Percentiles rank a stretch among this genome's conserved stretches.
phyloP scores from a whole-genome alignment of 2,329 filamentous ascomycete genomes.

The Fusarium ambrosium region DNA sequence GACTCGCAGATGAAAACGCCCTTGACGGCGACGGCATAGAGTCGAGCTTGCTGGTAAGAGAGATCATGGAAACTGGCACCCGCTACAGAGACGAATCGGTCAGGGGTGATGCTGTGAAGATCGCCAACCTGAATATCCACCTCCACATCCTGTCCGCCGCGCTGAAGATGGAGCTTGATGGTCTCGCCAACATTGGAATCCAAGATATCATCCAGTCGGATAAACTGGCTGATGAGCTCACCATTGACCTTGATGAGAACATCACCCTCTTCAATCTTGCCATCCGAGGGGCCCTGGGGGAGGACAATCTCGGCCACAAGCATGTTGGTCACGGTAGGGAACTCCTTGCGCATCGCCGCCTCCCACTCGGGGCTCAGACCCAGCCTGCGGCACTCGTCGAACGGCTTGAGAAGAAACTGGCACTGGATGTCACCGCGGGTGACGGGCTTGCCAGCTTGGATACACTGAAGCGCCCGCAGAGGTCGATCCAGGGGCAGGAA shows the following conservation, averaged over 20 bases:
- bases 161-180: conserved; percentile 86
- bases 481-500: conserved; percentile 95
- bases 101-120: conserved; percentile 93
- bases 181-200: conserved; percentile 86
- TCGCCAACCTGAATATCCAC: conserved; percentile 89
- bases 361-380: conserved; percentile 90
- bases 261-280: conserved; percentile 93
- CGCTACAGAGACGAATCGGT: conserved; percentile 93
- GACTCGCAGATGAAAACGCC: conserved; percentile 97
- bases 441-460: conserved; percentile 81
- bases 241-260: conserved; percentile 94
- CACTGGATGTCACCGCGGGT: conserved; percentile 97
- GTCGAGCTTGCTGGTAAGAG: conserved; percentile 96
- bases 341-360: conserved; percentile 82
- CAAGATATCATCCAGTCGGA: conserved; percentile 89
- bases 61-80: conserved; percentile 96
- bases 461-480: conserved; percentile 85
- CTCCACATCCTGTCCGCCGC: conserved; percentile 88
- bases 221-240: conserved; percentile 92
- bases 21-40: conserved; percentile 92
- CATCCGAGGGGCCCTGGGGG: conserved; percentile 87
- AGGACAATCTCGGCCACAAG: conserved; percentile 96
- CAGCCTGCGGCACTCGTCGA: conserved; percentile 93
- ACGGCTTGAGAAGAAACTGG: conserved; percentile 96
- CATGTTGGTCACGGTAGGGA: conserved; percentile 96